Evolutionary conservation across 202 grass and related monocot genomes (phyloP).

Genomic region (Carex sylvatica): DNA sequence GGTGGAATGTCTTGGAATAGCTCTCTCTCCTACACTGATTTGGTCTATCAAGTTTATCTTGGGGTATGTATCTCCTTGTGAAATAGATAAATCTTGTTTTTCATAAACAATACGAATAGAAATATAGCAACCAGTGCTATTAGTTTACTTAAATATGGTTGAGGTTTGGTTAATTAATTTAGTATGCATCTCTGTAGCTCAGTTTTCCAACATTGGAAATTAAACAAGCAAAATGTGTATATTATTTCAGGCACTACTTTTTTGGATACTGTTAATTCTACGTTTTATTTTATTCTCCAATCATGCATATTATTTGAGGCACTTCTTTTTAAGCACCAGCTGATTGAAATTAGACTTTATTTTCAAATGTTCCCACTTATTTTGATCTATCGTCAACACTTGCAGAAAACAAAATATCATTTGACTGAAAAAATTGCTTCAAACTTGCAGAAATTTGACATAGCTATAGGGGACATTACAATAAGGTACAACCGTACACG

Average conservation of each 20-base stretch:
- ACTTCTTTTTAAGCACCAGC: no score
- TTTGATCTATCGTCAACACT: not conserved
- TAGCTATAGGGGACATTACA: constrained; percentile 6
- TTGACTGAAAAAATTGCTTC: not conserved
- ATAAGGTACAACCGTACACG: constrained; percentile 35
- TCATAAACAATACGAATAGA: not conserved
- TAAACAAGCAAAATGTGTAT: no score
- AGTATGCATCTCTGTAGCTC: not conserved
- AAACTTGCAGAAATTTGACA: constrained; percentile 35
- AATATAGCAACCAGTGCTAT: not conserved
- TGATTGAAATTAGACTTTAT: no score
- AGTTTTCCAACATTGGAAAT: not conserved
- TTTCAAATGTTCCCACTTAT: not conserved
- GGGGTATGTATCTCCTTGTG: constrained; percentile 14
- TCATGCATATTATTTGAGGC: no score
- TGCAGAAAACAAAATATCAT: not conserved
- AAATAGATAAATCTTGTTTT: not conserved
- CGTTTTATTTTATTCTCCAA: no score
- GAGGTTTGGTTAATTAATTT: not conserved
- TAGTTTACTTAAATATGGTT: not conserved
- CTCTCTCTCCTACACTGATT: constrained; percentile 33
- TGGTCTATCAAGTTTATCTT: constrained; percentile 31
- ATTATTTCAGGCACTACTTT: no score
- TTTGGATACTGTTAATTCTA: no score
- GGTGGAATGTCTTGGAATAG: not conserved